A percentile compares a stretch with the other conserved stretches of the same genome.
phyloP scores from a whole-genome alignment of 441 rosid genomes.

The Dalechampia spathulata region DNA sequence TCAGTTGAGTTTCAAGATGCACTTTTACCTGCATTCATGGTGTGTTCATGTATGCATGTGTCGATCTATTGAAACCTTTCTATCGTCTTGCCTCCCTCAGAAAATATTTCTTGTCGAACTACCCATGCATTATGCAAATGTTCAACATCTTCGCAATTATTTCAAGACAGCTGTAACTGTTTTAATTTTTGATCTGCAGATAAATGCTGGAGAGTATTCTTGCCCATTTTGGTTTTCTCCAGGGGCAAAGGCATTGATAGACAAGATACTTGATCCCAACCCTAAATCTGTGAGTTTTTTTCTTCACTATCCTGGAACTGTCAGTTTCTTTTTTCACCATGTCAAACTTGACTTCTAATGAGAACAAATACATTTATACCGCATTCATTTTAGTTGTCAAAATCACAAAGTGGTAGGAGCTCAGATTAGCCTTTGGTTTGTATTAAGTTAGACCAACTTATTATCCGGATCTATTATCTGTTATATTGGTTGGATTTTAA shows the following conservation, averaged over 20 bases:
- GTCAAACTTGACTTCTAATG: constrained; percentile 7
- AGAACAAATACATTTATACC: not conserved
- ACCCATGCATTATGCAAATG: constrained; percentile 4
- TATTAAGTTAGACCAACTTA: no score
- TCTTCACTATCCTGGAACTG: no score
- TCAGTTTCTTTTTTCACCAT: no score
- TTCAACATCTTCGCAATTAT: not conserved
- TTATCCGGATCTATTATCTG: no score
- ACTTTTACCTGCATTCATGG: no score
- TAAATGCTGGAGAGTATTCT: constrained; percentile 66
- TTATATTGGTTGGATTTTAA: no score
- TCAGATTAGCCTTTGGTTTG: not conserved
- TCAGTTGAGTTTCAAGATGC: no score
- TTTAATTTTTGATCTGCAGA: constrained; percentile 40
- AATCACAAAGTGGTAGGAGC: not conserved
- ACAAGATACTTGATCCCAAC: constrained; percentile 69
- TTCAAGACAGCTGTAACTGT: constrained; percentile 14
- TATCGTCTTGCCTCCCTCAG: not conserved
- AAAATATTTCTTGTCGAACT: constrained; percentile 3
- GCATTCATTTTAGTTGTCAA: not conserved
- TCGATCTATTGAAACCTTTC: not conserved
- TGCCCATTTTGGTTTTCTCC: constrained; percentile 84
- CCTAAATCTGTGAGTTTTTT: constrained; percentile 68
- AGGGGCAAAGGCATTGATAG: constrained; percentile 56
- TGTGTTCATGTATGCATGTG: not conserved